A percentile compares a stretch with the other conserved stretches of the same genome.
These are phyloP conservation scores for Malassezia cuniculi DNA, from an alignment of 1,284 basidiomycete species.

Conservation along the genomic window DNA sequence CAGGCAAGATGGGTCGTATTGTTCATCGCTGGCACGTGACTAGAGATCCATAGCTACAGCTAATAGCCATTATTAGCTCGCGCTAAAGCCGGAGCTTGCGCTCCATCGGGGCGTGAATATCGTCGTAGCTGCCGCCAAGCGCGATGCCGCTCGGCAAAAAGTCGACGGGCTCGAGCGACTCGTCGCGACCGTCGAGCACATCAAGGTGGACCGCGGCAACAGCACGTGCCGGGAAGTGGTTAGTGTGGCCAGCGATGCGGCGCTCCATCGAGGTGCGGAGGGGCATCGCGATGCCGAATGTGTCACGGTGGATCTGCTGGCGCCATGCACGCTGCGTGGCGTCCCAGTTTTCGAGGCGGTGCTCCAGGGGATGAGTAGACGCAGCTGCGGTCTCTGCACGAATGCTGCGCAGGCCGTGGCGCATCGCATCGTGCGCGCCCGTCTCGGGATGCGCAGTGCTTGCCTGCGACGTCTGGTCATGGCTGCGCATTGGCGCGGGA, in stretches of 20 bases:
- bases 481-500: constrained; percentile 16
- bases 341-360: constrained; percentile 56
- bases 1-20: too few species aligned
- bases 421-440: constrained; percentile 40
- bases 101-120: constrained; percentile 27
- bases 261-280: constrained; percentile 85
- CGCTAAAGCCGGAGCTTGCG: constrained; percentile 16
- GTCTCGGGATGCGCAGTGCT: constrained; percentile 31
- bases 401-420: constrained; percentile 30
- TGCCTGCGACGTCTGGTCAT: constrained; percentile 15
- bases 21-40: too few species aligned
- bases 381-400: constrained; percentile 22
- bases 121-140: background rate
- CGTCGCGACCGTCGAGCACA: constrained; percentile 40
- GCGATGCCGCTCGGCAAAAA: constrained; percentile 35
- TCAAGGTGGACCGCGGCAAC: constrained; percentile 37
- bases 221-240: constrained; percentile 19
- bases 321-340: constrained; percentile 77
- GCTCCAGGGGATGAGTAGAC: constrained; percentile 33
- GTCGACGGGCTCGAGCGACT: constrained; percentile 34
- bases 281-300: constrained; percentile 75
- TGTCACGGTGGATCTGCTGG: constrained; percentile 69
- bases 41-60: too few species aligned
- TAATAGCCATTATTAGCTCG: too few species aligned
- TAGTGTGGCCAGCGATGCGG: constrained; percentile 56